Evolutionary conservation across 2,329 filamentous ascomycete genomes (phyloP), one percentile per base, ranked within the genome.

Genomic region (Aspergillus spinulosporus): DNA sequence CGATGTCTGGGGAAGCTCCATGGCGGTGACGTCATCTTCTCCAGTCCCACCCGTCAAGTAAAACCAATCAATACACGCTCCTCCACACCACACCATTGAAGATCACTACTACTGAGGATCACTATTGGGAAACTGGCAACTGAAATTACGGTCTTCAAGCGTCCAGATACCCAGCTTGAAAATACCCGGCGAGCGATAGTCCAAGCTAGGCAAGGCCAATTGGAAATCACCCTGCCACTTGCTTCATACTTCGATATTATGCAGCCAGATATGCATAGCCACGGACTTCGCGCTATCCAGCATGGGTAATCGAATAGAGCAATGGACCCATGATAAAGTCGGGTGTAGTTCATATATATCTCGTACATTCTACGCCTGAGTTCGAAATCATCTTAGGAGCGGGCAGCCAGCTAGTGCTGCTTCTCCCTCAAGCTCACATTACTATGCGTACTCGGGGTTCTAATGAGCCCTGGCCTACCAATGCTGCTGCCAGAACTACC

Each of bases 1-100:
- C 14, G n/a, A 42, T 32, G 48, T 50, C 48, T 50, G 48, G 48
- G 48, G 48, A 50, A 50, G 48, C 48, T 50, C 48, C 48, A 42
- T 11, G 12, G 8, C 21, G 3, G 14, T 50, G 48, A 50, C 48
- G 48, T 50, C 48, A 50, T 32, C 21, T 15, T 42, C 48, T 32
- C 12, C 26, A 32, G 36, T 32, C 37, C 48, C 48, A 42, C 48
- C 9, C 6, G 29, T 47, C 34, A 31, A 5, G 12, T 7, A 12
- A n/a, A 7, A 5, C 47, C 47, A 49, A 49, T 49, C 48, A 21
- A 21, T 21, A 50, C n/a, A 8, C 2, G 11, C 29, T 47, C 29
- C 29, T 47, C 29, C 42, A 31, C n/a, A 4, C 26, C 21, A 14
- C 43, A 45, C 26, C 12, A 29, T 5, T 12, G 39, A 11, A 42